phyloP scores from a whole-genome alignment of 495 filamentous ascomycete genomes.

The Evansstolkia leycettana region DNA sequence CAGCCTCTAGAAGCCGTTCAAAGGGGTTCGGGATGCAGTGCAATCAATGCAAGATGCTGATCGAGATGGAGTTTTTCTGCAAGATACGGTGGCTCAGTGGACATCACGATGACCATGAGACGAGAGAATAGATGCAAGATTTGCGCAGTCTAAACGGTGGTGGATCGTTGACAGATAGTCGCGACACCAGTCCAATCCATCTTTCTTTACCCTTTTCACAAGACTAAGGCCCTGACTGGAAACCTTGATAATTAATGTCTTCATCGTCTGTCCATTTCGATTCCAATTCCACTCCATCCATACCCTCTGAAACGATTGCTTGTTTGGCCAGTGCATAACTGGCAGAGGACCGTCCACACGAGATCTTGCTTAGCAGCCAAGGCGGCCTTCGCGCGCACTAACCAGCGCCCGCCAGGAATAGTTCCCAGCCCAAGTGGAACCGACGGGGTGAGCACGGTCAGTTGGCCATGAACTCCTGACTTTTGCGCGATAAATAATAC shows the following conservation, averaged over 20 bases:
- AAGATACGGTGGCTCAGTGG: not conserved
- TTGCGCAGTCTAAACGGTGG: constrained; percentile 12
- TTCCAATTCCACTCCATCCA: too few relatives aligned
- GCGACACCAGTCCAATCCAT: constrained; percentile 11
- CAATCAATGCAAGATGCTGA: not conserved
- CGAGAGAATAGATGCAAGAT: constrained; percentile 11
- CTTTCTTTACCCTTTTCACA: constrained; percentile 4
- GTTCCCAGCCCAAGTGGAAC: constrained; percentile 9
- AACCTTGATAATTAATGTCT: too few relatives aligned
- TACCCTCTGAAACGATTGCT: constrained; percentile 9
- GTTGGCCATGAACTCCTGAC: constrained; percentile 4
- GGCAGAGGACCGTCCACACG: constrained; percentile 3
- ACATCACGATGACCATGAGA: not conserved
- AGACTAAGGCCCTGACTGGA: too few relatives aligned
- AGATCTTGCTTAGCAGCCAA: constrained; percentile 7
- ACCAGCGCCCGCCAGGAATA: constrained; percentile 9
- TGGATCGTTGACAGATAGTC: constrained; percentile 10
- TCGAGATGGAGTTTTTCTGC: constrained; percentile 3
- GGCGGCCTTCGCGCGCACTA: constrained; percentile 4
- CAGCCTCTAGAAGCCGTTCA: too few relatives aligned
- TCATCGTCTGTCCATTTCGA: too few relatives aligned
- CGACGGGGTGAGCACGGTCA: constrained; percentile 1
- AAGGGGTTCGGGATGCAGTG: too few relatives aligned
- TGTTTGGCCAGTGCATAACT: constrained; percentile 4
- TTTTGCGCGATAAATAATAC: constrained; percentile 7